phyloP scores from a whole-genome alignment of 2,329 filamentous ascomycete genomes.

The Coleophoma crateriformis region DNA sequence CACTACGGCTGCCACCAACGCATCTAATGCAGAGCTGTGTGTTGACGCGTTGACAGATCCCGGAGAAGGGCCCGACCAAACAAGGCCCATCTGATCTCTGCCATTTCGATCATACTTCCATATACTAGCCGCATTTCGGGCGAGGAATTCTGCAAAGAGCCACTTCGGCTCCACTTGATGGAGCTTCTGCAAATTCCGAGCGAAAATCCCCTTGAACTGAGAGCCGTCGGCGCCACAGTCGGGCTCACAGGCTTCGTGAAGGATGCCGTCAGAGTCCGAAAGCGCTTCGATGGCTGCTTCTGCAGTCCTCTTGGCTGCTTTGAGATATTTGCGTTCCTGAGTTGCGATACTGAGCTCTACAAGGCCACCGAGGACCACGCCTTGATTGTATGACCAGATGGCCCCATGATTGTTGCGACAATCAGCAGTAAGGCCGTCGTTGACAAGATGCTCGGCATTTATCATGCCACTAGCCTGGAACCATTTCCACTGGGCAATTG shows the following conservation, averaged over 20 bases:
- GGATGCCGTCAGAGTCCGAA: constrained; percentile 38
- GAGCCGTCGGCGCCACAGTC: constrained; percentile 42
- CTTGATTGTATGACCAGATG: constrained; percentile 53
- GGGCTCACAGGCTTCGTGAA: constrained; percentile 48
- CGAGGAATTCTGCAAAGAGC: constrained; percentile 47
- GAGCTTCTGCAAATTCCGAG: constrained; percentile 56
- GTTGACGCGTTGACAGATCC: constrained; percentile 44
- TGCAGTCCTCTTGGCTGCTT: constrained; percentile 45
- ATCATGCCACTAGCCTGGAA: constrained; percentile 43
- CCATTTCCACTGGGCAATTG: constrained; percentile 43
- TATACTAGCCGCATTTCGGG: constrained; percentile 59
- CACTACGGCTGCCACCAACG: constrained; percentile 52
- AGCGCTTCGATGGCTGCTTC: constrained; percentile 43
- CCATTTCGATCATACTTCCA: constrained; percentile 53
- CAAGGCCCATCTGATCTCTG: constrained; percentile 46
- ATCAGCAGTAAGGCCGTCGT: constrained; percentile 40
- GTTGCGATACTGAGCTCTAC: constrained; percentile 50
- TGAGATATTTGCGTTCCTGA: constrained; percentile 31
- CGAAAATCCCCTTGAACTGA: constrained; percentile 71
- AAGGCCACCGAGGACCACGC: constrained; percentile 52
- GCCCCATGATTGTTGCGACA: constrained; percentile 42
- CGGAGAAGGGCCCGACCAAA: constrained; percentile 58
- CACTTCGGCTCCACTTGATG: constrained; percentile 38
- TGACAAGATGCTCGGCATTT: constrained; percentile 40
- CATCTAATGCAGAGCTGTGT: constrained; percentile 63